A percentile compares a stretch with the other conserved stretches of the same genome.
These are phyloP conservation scores for Suillus lakei DNA, from an alignment of 768 basidiomycete genomes.

Conservation along the genomic window DNA sequence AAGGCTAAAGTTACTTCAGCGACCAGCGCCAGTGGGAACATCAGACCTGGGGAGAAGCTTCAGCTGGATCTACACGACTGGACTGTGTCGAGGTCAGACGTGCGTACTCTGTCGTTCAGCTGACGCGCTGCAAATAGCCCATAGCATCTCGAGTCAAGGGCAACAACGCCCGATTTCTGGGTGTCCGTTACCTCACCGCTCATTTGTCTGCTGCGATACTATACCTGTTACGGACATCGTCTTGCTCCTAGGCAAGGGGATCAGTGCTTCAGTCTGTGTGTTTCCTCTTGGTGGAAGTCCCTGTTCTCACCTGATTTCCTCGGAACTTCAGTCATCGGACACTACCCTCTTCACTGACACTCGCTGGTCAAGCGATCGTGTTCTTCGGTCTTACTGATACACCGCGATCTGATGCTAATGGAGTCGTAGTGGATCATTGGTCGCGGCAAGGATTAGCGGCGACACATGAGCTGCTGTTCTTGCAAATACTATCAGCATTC, in stretches of 20 bases:
- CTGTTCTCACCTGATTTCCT: background rate
- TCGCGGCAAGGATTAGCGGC: slow-evolving; percentile 49
- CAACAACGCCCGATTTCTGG: slow-evolving; percentile 42
- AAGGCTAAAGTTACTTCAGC: background rate
- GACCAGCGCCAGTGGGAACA: background rate
- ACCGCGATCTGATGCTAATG: slow-evolving; percentile 44
- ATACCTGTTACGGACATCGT: slow-evolving; percentile 20
- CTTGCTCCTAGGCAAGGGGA: slow-evolving; percentile 41
- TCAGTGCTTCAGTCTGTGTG: slow-evolving; percentile 35
- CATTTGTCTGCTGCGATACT: slow-evolving; percentile 3
- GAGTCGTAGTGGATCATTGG: slow-evolving; percentile 37
- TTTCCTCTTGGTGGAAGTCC: too few relatives aligned
- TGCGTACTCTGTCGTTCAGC: slow-evolving; percentile 40
- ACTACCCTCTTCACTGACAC: background rate
- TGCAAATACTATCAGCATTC: slow-evolving; percentile 44
- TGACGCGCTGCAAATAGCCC: slow-evolving; percentile 48
- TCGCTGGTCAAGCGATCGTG: background rate
- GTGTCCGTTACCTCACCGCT: slow-evolving; percentile 35
- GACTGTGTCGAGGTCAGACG: slow-evolving; percentile 26
- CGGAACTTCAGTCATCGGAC: background rate
- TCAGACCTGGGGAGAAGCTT: slow-evolving; percentile 17
- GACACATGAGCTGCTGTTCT: slow-evolving; percentile 53
- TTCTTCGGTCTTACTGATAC: slow-evolving; percentile 50
- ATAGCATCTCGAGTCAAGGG: slow-evolving; percentile 34
- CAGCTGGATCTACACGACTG: slow-evolving; percentile 27